Conservation (phyloP, 495 filamentous ascomycete genomes). For the Monascus purpureus region DNA sequence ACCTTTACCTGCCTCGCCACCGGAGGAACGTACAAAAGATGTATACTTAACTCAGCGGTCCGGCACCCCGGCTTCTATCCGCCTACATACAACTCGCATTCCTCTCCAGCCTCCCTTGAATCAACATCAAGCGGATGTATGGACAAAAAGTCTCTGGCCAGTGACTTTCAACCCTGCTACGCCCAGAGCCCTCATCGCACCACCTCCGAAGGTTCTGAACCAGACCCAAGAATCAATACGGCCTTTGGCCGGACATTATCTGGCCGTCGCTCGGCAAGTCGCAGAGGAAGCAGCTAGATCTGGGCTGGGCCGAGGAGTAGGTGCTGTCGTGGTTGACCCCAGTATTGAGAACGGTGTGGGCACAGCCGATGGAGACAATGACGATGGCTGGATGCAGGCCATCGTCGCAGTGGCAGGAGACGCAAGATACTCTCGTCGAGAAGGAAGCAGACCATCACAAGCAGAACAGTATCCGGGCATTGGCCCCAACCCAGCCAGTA, state of each 20-base stretch:
- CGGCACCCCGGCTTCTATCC: conserved; percentile 12
- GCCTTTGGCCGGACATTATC: conserved; percentile 38
- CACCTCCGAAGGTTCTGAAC: conserved; percentile 43
- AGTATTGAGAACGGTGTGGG: conserved; percentile 19
- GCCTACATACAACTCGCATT: conserved; percentile 41
- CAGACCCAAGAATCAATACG: conserved; percentile 43
- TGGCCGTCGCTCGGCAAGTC: conserved; percentile 51
- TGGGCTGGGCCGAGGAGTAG: conserved; percentile 53
- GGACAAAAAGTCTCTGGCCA: conserved; percentile 74
- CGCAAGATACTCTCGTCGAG: conserved; percentile 47
- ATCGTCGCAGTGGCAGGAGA: conserved; percentile 68
- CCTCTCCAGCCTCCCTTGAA: conserved; percentile 67
- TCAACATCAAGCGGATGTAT: conserved; percentile 55
- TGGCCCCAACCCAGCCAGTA: conserved; percentile 16
- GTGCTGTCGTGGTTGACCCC: conserved; percentile 69
- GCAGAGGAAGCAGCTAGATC: conserved; percentile 40
- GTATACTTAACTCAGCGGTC: neutral
- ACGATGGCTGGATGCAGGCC: conserved; percentile 18
- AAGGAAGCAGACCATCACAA: conserved; percentile 20
- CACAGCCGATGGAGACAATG: conserved; percentile 12
- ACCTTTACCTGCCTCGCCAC: conserved; percentile 6
- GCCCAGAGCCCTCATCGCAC: conserved; percentile 25
- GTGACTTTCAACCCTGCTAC: conserved; percentile 73
- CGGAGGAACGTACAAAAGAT: conserved; percentile 9
- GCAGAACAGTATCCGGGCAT: conserved; percentile 8